These are phyloP conservation scores for Ogataea hybrid DNA, from an alignment of 1,139 yeast species.

Conservation along the genomic window DNA sequence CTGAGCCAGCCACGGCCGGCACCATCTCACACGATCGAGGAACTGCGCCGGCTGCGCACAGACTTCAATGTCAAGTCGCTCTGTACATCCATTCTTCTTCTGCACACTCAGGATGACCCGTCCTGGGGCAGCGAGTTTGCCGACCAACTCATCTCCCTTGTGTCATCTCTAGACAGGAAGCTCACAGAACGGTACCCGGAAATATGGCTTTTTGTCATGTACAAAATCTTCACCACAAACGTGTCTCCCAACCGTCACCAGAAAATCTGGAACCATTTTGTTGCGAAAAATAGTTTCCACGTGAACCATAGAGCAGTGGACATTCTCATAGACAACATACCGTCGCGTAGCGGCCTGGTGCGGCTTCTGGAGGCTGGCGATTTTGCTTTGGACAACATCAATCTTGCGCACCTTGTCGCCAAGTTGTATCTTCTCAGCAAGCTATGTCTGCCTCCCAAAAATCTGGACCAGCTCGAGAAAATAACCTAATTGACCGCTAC, in stretches of 20 bases:
- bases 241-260: conserved; percentile 9
- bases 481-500: conserved; percentile 17
- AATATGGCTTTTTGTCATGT: conserved; percentile 28
- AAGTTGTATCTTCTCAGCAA: conserved; percentile 23
- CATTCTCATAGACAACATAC: conserved; percentile 21
- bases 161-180: conserved; percentile 19
- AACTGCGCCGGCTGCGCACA: conserved; percentile 20
- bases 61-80: conserved; percentile 29
- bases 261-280: conserved; percentile 20
- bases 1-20: conserved; percentile 2
- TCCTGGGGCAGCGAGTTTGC: conserved; percentile 9
- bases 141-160: conserved; percentile 19
- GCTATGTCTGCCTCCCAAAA: conserved; percentile 3
- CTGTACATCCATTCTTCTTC: conserved; percentile 27
- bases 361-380: conserved; percentile 13
- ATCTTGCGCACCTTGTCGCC: conserved; percentile 24
- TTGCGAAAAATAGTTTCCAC: conserved; percentile 8
- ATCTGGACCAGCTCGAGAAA: conserved; percentile 7
- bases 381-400: conserved; percentile 25
- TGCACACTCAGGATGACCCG: conserved; percentile 8
- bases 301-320: conserved; percentile 24
- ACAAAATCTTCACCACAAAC: conserved; percentile 24
- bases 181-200: conserved; percentile 27
- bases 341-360: conserved; percentile 11
- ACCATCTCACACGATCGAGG: conserved; percentile 12